Percentiles rank a stretch among this genome's conserved stretches.
Evolutionary conservation across 441 rosid species (phyloP).

Genomic region (Sinapis alba): DNA sequence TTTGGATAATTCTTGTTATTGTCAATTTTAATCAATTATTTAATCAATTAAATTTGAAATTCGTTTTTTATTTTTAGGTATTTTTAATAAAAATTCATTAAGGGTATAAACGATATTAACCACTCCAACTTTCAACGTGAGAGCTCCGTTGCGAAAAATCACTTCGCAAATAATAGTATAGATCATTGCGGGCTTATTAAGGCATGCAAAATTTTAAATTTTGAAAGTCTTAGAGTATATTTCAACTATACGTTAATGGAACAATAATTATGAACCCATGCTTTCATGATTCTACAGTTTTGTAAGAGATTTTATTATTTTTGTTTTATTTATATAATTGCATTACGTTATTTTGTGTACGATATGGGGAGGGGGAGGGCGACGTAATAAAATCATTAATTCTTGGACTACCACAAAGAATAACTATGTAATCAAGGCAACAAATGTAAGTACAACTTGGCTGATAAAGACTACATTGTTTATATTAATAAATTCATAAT

Average conservation of each 20-base stretch:
- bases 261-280: background rate
- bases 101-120: no score
- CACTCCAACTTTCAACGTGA: no score
- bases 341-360: background rate
- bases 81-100: no score
- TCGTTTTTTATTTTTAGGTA: no score
- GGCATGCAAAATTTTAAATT: background rate
- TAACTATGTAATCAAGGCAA: background rate
- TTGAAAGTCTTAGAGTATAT: background rate
- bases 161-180: no score
- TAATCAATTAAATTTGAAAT: no score
- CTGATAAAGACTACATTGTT: background rate
- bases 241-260: background rate
- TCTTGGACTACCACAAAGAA: background rate
- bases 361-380: background rate
- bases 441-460: constrained; percentile 4
- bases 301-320: background rate
- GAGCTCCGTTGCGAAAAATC: no score
- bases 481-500: no score
- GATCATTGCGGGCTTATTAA: background rate
- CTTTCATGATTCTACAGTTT: background rate
- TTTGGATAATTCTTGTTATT: no score
- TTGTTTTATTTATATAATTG: background rate
- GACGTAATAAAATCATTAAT: constrained; percentile 11
- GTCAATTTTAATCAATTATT: no score